Evolutionary conservation across 2,329 filamentous ascomycete genomes (phyloP).

Genomic region (Fusarium sp.): DNA sequence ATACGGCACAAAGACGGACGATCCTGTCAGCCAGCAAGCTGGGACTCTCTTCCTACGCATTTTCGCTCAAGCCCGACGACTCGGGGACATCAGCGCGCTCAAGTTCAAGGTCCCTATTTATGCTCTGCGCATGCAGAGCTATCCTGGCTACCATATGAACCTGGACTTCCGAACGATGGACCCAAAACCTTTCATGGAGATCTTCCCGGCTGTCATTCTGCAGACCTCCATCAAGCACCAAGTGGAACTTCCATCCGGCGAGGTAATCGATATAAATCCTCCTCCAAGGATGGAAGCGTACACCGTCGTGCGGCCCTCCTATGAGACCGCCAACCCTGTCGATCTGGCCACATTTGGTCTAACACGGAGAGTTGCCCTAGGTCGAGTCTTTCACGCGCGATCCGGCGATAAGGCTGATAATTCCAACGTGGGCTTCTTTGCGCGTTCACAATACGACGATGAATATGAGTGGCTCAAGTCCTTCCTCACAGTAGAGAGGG

Average conservation of each 20-base stretch:
- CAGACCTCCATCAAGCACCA: neutral
- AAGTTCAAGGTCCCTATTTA: constrained; percentile 40
- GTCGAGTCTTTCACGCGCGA: neutral
- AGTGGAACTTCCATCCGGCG: no score
- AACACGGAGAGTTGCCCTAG: neutral
- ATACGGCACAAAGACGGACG: constrained; percentile 37
- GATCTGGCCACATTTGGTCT: neutral
- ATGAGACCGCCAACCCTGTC: neutral
- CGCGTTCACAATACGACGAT: neutral
- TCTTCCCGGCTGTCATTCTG: constrained; percentile 48
- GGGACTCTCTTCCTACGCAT: constrained; percentile 57
- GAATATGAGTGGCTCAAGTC: neutral
- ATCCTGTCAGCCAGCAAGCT: constrained; percentile 48
- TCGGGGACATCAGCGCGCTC: constrained; percentile 25
- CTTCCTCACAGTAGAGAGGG: neutral
- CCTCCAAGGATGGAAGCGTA: no score
- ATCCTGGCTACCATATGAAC: constrained; percentile 47
- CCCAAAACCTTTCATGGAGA: constrained; percentile 45
- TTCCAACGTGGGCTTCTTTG: neutral
- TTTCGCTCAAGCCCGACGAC: constrained; percentile 50
- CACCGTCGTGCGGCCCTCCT: no score
- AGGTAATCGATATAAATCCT: no score
- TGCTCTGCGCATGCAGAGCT: constrained; percentile 49
- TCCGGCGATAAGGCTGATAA: neutral
- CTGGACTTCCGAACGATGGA: constrained; percentile 53